phyloP scores from a whole-genome alignment of 83 land plant genomes.

The Isoetes engelmannii region DNA sequence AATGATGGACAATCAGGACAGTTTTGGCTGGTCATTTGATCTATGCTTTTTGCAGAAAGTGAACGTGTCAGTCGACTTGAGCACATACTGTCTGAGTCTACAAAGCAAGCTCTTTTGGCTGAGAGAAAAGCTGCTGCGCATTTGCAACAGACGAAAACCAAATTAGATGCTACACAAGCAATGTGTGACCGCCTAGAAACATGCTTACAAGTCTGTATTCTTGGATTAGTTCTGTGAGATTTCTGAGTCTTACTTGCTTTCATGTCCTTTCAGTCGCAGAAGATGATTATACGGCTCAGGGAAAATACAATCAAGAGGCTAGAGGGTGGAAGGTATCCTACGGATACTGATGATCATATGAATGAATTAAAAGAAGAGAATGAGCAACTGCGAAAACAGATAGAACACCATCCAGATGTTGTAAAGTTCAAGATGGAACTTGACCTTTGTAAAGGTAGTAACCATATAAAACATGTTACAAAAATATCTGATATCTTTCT shows the following conservation, averaged over 20 bases:
- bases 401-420: conserved; percentile 10
- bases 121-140: conserved; percentile 14
- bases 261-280: conserved; percentile 9
- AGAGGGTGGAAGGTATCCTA: background rate
- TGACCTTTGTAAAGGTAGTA: conserved; percentile 10
- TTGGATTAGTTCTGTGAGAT: background rate
- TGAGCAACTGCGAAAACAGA: background rate
- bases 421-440: conserved; percentile 6
- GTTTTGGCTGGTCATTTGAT: no score
- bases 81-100: conserved; percentile 16
- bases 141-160: conserved; percentile 9
- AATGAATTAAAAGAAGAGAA: background rate
- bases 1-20: no score
- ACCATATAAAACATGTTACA: no score
- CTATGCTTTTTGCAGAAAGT: conserved; percentile 17
- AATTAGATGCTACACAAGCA: conserved; percentile 11
- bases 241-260: background rate
- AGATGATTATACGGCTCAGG: conserved; percentile 1
- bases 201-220: conserved; percentile 1
- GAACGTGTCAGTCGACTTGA: conserved; percentile 9
- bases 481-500: background rate
- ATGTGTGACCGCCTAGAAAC: conserved; percentile 6
- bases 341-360: background rate
- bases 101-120: conserved; percentile 16
- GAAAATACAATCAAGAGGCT: conserved; percentile 4